Conservation (phyloP, 768 basidiomycete species). For the Austroboletus festivus region DNA sequence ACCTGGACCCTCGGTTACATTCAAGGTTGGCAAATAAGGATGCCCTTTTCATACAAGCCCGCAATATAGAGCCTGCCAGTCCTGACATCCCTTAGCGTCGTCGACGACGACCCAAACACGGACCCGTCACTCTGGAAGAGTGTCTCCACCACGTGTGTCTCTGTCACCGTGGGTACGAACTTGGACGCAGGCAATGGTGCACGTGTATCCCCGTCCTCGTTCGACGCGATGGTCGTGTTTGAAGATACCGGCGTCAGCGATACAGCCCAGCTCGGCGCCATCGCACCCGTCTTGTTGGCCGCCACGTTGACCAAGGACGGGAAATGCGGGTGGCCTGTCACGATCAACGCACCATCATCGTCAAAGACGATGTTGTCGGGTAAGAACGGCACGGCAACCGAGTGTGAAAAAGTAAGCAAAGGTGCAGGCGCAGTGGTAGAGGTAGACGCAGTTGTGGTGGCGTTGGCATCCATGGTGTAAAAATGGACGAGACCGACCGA, state of each 20-base stretch:
- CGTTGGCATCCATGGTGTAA: constrained; percentile 45
- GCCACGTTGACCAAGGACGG: constrained; percentile 46
- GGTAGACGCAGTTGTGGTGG: constrained; percentile 35
- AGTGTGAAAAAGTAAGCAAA: constrained; percentile 37
- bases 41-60: constrained; percentile 57
- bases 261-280: constrained; percentile 58
- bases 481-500: constrained; percentile 45
- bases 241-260: constrained; percentile 34
- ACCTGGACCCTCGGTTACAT: neutral
- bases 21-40: constrained; percentile 46
- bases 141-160: constrained; percentile 49
- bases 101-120: constrained; percentile 52
- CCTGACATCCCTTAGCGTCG: constrained; percentile 48
- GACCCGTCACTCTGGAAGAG: constrained; percentile 76
- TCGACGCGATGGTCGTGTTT: neutral
- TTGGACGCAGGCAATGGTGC: constrained; percentile 48
- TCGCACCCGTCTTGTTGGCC: constrained; percentile 37
- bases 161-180: constrained; percentile 36
- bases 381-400: constrained; percentile 52
- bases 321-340: constrained; percentile 68
- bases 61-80: constrained; percentile 50
- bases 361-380: constrained; percentile 63
- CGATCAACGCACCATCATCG: constrained; percentile 45
- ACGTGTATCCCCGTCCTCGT: constrained; percentile 31
- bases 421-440: constrained; percentile 32